phyloP scores from a whole-genome alignment of 768 basidiomycete species.

The Tephrocybe sp. region DNA sequence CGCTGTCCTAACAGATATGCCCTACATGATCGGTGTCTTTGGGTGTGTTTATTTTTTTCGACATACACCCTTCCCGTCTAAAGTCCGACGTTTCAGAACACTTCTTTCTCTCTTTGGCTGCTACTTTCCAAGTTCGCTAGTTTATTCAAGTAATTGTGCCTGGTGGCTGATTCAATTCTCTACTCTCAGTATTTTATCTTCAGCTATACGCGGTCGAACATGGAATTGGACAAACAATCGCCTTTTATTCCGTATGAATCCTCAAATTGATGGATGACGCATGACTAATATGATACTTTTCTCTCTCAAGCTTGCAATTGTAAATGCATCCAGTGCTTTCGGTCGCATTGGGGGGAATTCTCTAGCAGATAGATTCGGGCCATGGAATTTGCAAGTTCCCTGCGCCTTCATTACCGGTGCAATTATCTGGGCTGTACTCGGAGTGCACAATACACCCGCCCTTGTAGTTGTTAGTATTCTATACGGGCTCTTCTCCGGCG shows the following conservation, averaged over 20 bases:
- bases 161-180: neutral
- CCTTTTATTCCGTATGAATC: constrained; percentile 9
- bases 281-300: neutral
- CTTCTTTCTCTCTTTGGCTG: neutral
- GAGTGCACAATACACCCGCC: constrained; percentile 33
- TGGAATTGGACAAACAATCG: neutral
- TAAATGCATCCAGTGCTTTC: constrained; percentile 4
- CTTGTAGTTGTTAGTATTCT: constrained; percentile 41
- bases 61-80: neutral
- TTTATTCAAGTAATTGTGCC: neutral
- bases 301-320: constrained; percentile 4
- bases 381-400: constrained; percentile 26
- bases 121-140: constrained; percentile 1
- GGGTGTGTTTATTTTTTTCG: neutral
- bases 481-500: constrained; percentile 49
- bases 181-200: neutral
- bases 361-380: constrained; percentile 3
- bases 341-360: constrained; percentile 3
- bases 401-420: constrained; percentile 32
- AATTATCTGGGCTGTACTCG: constrained; percentile 37
- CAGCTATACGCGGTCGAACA: constrained; percentile 9
- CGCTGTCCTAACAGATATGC: neutral
- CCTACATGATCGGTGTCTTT: neutral
- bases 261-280: neutral
- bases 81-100: neutral